Evolutionary conservation across 192 early-diverging fungal genomes (phyloP), one percentile per base, ranked within the genome.

Genomic region (Pecoramyces ruminantium): DNA sequence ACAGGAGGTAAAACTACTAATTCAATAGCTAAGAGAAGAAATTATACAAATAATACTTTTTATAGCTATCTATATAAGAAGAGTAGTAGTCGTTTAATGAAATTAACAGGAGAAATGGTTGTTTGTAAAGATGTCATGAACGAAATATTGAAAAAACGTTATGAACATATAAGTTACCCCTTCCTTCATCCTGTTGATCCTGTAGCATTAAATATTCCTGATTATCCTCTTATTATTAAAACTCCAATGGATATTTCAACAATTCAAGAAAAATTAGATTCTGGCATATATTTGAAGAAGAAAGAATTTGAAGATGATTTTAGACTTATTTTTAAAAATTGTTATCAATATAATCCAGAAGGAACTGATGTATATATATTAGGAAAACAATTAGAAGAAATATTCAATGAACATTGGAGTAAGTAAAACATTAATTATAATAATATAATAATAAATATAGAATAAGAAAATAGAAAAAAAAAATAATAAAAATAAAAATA

Each of bases 101-200:
- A 67, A 67, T 67, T n/a, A 67, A n/a, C 51, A n/a, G 51, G 51
- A 9, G 51, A 67, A 67, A 67, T 67, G 51, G 51, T 67, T 67
- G 51, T 67, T 27, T 67, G 51, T 67, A 67, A 67, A 67, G 51
- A 67, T 67, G 51, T 67, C 9, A 67, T 67, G 4, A 67, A 67
- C n/a, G 51, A 67, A 67, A 67, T 67, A n/a, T n/a, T 67, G 11
- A 67, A 67, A n/a, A 67, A 67, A 67, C 51, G 51, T 67, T 67
- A 67, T 67, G 51, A 67, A 67, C 51, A 67, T n/a, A 67, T 67
- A 67, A 67, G 51, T n/a, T 67, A 67, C 13, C 92, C 93, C 21
- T 99, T 99, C 83, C 87, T 95, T 30, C 84, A 92, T 78, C 94
- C 94, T 0, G 94, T 95, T 29, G 94, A 95, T 81, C 86, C 88